Evolutionary conservation across 352 stramenopile genomes (phyloP), one percentile per base, ranked within the genome.

Genomic region (Saprolegnia parasitica): DNA sequence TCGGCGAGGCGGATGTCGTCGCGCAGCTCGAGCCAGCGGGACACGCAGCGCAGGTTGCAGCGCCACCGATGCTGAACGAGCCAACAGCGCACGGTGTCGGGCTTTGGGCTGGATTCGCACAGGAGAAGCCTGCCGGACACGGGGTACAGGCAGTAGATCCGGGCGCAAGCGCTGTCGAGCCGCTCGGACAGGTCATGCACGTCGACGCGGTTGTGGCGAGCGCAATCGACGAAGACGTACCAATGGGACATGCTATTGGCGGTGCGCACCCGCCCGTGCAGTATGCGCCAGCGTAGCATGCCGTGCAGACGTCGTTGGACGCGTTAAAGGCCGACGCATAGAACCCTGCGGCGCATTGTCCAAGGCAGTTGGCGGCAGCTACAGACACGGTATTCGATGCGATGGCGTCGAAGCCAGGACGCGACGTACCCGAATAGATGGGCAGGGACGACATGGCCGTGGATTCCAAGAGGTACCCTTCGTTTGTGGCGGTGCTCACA

Each of bases 81-180:
- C 57, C 57, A 24, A 39, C 18, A 8, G n/a, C 29, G 50, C 81
- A 87, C 4, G 42, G 32, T 24, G 56, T 63, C 63, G 84, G 78
- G 24, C 74, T 74, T 11, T 61, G 66, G 15, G 61, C 37, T 50
- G 77, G 68, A 56, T 78, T 82, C 65, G 76, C 42, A 56, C 72
- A 75, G 15, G 21, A 80, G 5, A 57, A 79, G 0, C 80, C 80
- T 40, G 76, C 61, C 5, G 81, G 74, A 71, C 89, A 97, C 13
- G 63, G 60, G 21, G 76, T 72, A 45, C 82, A 90, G 0, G 24
- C 68, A 23, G 47, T 62, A 24, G 74, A 70, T 13, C 83, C 83
- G 45, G 67, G 39, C 10, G 65, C 24, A 24, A 76, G 68, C n/a
- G 76, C 71, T 58, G 84, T 88, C 32, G 76, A 83, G 13, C 81